These are phyloP conservation scores for Oryza nivara DNA, from an alignment of 176 grass and related monocot species.

Conservation along the genomic window DNA sequence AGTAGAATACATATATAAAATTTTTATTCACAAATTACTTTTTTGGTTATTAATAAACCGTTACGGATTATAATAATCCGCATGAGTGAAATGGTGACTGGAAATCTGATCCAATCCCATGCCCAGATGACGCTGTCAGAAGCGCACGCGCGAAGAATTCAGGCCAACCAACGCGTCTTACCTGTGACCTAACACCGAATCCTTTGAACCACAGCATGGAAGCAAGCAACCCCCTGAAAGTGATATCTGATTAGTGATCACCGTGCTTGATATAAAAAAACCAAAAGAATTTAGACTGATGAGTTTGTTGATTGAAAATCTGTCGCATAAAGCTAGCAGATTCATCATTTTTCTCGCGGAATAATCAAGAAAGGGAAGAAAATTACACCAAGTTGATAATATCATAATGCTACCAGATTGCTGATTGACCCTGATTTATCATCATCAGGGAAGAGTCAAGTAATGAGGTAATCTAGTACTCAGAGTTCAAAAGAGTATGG, in stretches of 20 bases:
- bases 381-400: neutral
- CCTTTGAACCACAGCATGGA: neutral
- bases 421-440: neutral
- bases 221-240: neutral
- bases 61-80: no score
- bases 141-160: slow-evolving; percentile 13
- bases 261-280: neutral
- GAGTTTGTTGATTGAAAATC: neutral
- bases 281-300: neutral
- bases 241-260: neutral
- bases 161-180: slow-evolving; percentile 10
- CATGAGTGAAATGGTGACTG: no score
- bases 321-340: neutral
- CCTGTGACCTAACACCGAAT: slow-evolving; percentile 31
- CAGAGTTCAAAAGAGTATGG: neutral
- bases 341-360: neutral
- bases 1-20: no score
- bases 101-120: slow-evolving; percentile 6
- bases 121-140: neutral
- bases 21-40: no score
- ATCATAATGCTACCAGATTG: neutral
- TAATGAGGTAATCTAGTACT: neutral
- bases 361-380: neutral
- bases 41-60: no score
- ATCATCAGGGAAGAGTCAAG: slow-evolving; percentile 11